phyloP scores from a whole-genome alignment of 495 filamentous ascomycete species.

The Elaphomyces granulatus region DNA sequence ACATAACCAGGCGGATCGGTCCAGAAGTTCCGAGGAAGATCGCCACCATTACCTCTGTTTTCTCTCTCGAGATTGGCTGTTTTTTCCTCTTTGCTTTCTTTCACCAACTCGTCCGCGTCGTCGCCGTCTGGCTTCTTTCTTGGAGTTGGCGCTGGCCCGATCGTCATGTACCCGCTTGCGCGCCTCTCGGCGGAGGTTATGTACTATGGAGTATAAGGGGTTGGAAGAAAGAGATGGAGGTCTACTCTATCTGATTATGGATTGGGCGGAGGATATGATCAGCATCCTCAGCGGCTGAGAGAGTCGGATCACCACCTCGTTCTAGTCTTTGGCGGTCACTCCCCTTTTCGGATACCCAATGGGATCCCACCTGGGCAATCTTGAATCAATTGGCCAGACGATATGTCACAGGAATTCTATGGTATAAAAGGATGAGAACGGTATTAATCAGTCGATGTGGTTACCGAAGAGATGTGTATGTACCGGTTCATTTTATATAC shows the following conservation, averaged over 20 bases:
- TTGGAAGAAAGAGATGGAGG: conserved; percentile 59
- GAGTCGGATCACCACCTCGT: conserved; percentile 9
- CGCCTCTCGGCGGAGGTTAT: conserved; percentile 52
- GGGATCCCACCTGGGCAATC: conserved; percentile 97
- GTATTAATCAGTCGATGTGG: too few relatives aligned
- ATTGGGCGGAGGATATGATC: conserved; percentile 20
- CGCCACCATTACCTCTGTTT: conserved; percentile 25
- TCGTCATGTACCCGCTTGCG: conserved; percentile 76
- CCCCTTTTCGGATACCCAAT: conserved; percentile 29
- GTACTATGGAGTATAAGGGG: conserved; percentile 39
- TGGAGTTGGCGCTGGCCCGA: conserved; percentile 31
- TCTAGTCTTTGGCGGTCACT: conserved; percentile 31
- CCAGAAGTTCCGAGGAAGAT: conserved; percentile 63
- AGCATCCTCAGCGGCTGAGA: conserved; percentile 14
- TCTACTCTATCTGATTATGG: conserved; percentile 48
- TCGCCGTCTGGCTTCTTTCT: not conserved
- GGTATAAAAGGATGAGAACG: too few relatives aligned
- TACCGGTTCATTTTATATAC: too few relatives aligned
- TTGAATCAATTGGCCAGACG: conserved; percentile 37
- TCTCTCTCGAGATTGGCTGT: conserved; percentile 23
- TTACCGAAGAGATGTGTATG: too few relatives aligned
- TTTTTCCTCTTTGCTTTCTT: not conserved
- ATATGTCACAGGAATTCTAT: conserved; percentile 35
- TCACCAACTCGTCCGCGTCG: conserved; percentile 1
- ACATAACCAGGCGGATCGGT: conserved; percentile 86